phyloP scores from a whole-genome alignment of 129 eudicot genomes.

The Glebionis coronaria region DNA sequence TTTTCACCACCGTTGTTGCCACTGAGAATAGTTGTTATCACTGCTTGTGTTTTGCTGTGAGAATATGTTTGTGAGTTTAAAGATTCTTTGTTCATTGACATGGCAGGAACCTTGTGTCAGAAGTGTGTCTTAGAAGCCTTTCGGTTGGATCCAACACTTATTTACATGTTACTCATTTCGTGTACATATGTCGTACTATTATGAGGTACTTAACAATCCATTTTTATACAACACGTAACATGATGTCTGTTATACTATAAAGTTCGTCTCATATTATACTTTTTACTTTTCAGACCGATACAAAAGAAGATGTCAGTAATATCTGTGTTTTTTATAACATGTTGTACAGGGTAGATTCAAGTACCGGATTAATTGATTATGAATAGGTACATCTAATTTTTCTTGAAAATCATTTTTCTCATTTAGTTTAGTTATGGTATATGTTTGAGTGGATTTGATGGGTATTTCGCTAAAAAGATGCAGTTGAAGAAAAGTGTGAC shows the following conservation, averaged over 20 bases:
- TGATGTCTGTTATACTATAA: neutral
- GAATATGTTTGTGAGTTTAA: too few relatives aligned
- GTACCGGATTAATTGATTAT: constrained; percentile 91
- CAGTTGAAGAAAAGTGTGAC: constrained; percentile 98
- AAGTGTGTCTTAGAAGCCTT: constrained; percentile 99
- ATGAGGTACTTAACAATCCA: constrained; percentile 55
- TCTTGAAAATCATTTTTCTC: neutral
- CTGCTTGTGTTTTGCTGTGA: too few relatives aligned
- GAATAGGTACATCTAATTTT: constrained; percentile 65
- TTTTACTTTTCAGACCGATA: constrained; percentile 69
- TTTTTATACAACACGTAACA: neutral
- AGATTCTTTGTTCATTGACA: constrained; percentile 96
- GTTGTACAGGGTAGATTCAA: constrained; percentile 95
- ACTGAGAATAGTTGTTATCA: too few relatives aligned
- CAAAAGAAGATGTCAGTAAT: constrained; percentile 97
- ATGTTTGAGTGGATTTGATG: constrained; percentile 16
- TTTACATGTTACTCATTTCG: neutral
- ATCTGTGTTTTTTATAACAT: constrained; percentile 91
- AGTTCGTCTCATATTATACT: constrained; percentile 1
- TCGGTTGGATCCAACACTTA: constrained; percentile 90
- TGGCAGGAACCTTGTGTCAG: constrained; percentile 96
- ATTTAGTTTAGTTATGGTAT: neutral
- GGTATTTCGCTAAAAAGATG: neutral
- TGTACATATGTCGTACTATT: constrained; percentile 96
- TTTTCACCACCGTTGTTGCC: too few relatives aligned